Base-by-base conservation (phyloP, 129 eudicot genomes). In the Pseudognaphalium luteoalbum region DNA sequence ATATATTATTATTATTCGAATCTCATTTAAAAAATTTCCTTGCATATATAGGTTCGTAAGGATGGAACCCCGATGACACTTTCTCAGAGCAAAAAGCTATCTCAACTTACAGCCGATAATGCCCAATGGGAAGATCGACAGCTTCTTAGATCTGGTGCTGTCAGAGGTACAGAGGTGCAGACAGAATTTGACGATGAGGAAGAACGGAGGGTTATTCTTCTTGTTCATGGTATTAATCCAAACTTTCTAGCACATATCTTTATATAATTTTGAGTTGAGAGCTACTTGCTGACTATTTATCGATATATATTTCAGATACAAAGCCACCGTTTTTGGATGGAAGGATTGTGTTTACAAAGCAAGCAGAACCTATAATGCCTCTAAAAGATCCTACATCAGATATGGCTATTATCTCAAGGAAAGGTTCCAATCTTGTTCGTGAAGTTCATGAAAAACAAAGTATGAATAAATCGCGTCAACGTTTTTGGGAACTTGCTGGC, bases 401-500 rank as follows among this genome's bases (percentile, higher is more conserved):
- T 71, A 88, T 88, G 93, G 93, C 93, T 12, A 88, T 88, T 39
- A 88, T 88, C 66, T 86, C 93, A 42, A 86, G 93, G 57, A 88
- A 88, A 84, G 93, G 93, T 28, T 88, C 93, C 29, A 77, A 72
- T 59, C 81, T 88, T 77, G 93, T 88, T 34, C 82, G 90, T 20
- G 93, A 86, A 82, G 80, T 88, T 69, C 93, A 81, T 60, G 93
- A 88, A 54, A 88, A 88, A 76, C 93, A 88, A 58, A 88, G 93
- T 70, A 70, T 42, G 85, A 88, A 88, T 66, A 88, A 88, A 80
- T 88, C 93, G 54, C 93, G 93, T 35, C 93, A 88, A 20, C 82
- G 93, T 28, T 88, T 88, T 79, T 88, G 93, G 93, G 93, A 88
- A 80, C 90, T 88, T 76, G 93, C 93, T 72, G 93, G 93, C 22